These are phyloP conservation scores for Hyphopichia buzzinii DNA, from an alignment of 1,139 yeast species.

Conservation along the genomic window DNA sequence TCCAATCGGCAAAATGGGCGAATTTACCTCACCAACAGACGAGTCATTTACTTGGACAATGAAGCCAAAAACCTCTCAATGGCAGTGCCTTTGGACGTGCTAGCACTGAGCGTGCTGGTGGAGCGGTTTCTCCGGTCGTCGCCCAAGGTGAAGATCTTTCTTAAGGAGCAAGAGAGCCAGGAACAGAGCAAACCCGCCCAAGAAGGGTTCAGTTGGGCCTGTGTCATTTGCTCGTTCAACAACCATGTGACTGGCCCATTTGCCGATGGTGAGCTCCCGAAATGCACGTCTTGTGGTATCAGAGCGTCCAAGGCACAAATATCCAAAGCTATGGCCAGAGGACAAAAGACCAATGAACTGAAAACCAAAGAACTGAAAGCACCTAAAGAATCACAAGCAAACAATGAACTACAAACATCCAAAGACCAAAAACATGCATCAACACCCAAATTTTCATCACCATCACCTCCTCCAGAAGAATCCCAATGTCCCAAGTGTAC, in stretches of 20 bases:
- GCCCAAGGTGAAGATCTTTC: slow-evolving; percentile 59
- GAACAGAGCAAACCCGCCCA: neutral
- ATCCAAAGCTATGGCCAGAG: slow-evolving; percentile 7
- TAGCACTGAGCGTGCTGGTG: slow-evolving; percentile 45
- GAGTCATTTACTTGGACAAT: slow-evolving; percentile 74
- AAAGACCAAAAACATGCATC: neutral
- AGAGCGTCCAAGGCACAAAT: slow-evolving; percentile 18
- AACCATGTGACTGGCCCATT: slow-evolving; percentile 46
- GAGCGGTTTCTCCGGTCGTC: slow-evolving; percentile 75
- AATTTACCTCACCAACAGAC: slow-evolving; percentile 66
- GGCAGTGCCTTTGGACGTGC: slow-evolving; percentile 46
- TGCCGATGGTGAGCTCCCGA: slow-evolving; percentile 42
- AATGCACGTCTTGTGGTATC: slow-evolving; percentile 80
- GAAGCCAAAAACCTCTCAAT: slow-evolving; percentile 43
- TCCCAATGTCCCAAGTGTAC: slow-evolving; percentile 79
- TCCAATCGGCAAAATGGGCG: slow-evolving; percentile 70
- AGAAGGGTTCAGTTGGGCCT: slow-evolving; percentile 55
- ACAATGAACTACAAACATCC: slow-evolving; percentile 1
- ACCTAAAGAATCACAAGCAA: slow-evolving; percentile 2
- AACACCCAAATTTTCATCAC: neutral
- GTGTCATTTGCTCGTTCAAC: slow-evolving; percentile 77
- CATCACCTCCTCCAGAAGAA: slow-evolving; percentile 17
- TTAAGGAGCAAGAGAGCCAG: slow-evolving; percentile 10
- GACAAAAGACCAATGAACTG: neutral
- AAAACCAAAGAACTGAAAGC: slow-evolving; percentile 10